Base-by-base conservation (phyloP, 116 monocot species). In the Phalaenopsis hybrid region DNA sequence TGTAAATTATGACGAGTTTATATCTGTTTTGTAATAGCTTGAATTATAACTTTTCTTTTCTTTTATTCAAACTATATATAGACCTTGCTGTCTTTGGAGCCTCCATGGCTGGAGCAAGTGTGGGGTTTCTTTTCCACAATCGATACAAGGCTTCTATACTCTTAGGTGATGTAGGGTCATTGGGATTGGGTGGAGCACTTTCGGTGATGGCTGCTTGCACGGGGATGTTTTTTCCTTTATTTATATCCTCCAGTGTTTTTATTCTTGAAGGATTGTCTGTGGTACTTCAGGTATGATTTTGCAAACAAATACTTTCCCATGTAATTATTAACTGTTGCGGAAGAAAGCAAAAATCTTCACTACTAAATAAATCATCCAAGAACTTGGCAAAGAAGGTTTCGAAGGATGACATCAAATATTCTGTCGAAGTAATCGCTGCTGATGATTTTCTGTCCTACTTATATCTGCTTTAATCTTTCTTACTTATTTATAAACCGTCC, bases 121-220 rank as follows among this genome's bases (percentile, higher is more conserved):
- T 89, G 65, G 98, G 98, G 12, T 98, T 98, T 87, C 88, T 98
- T 70, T 90, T 89, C 31, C 98, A 98, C 58, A 98, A 98, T 79
- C 85, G 92, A 70, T 90, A 88, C 28, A 92, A 88, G 65, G 90
- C 98, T 82, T 93, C 98, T 46, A 78, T 98, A 50, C 87, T 88
- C 80, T 95, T 98, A 95, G 95, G 98, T 33, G 81, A 89, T 65
- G 82, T 82, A 76, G 98, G 98, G 59, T 89, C 92, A 44, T 83
- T 91, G 65, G 95, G 95, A 68, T 85, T 98, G 18, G 98, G 98
- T 82, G 95, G 93, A 79, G 95, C 98, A 65, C 87, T 98, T 61
- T 89, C 85, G 78, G 90, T 95, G 57, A 95, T 98, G 90, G 93
- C 98, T 79, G 81, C 95, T 57, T 95, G 84, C 75, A 88, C 90